phyloP scores from a whole-genome alignment of 179 eudicot species.

The Drosera spatulata region DNA sequence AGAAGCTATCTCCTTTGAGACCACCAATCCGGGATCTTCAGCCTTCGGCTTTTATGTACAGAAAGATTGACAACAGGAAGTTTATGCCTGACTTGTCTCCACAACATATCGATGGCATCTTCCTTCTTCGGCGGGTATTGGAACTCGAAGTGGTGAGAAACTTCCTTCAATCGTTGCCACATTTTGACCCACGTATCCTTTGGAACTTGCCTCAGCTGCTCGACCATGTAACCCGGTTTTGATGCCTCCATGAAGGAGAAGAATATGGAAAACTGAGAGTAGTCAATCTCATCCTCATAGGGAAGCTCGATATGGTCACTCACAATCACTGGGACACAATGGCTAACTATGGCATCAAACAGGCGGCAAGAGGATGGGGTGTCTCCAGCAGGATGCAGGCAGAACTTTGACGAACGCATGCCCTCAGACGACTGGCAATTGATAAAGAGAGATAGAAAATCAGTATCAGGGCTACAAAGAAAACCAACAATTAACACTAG shows the following conservation, averaged over 20 bases:
- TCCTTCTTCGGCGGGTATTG: constrained; percentile 68
- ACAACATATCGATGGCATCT: constrained; percentile 79
- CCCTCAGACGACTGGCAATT: constrained; percentile 57
- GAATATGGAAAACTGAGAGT: constrained; percentile 64
- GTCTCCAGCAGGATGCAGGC: too few species aligned
- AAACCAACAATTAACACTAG: not conserved
- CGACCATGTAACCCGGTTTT: constrained; percentile 47
- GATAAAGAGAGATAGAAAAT: constrained; percentile 2
- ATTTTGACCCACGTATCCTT: constrained; percentile 64
- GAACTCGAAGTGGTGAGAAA: constrained; percentile 72
- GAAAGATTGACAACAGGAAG: constrained; percentile 56
- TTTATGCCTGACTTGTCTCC: constrained; percentile 82
- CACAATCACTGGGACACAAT: constrained; percentile 49
- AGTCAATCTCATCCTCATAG: constrained; percentile 72
- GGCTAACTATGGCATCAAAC: too few species aligned
- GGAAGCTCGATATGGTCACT: constrained; percentile 93
- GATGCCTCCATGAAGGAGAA: constrained; percentile 69
- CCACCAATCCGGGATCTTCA: constrained; percentile 94
- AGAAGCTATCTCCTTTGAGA: constrained; percentile 22
- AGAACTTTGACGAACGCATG: constrained; percentile 33
- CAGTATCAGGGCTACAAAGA: not conserved
- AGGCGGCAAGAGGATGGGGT: too few species aligned
- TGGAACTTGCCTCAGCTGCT: constrained; percentile 46
- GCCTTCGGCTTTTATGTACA: constrained; percentile 60
- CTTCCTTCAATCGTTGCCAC: constrained; percentile 59